Evolutionary conservation across 2,329 filamentous ascomycete species (phyloP), one percentile per base, ranked within the genome.

Genomic region (Triangularia setosa): DNA sequence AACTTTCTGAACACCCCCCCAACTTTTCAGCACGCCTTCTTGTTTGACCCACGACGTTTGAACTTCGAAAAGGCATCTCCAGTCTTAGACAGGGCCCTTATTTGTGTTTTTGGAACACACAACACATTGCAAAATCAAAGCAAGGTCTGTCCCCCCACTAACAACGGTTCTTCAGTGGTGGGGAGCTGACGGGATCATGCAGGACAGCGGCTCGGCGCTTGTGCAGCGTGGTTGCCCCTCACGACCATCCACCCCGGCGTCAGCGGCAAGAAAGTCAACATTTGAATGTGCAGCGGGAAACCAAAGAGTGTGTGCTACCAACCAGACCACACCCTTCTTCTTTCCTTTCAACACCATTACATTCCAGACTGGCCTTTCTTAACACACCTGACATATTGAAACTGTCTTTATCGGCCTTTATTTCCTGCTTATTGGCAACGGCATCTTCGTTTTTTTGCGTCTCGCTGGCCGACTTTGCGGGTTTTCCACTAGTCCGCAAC

Each of bases 241-340:
- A 53, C 63, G 60, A 64, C 63, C 23, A 55, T 24, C 21, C 52
- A 55, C 27, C 21, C 61, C 27, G 27, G 40, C 35, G 27, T 40
- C 25, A 52, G 58, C 58, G 14, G 4, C 28, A 25, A 53, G 23
- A 21, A 48, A 64, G 59, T 64, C 63, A 64, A 64, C 63, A 64
- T 48, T 25, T 35, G 56, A 33, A 33, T 33, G 40, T 21, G 40
- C 40, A 21, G 35, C 35, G 21, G 40, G 40, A 11, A 48, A 48
- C n/a, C 40, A 48, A 48, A n/a, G 21, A 40, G 11, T 7, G 14
- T 40, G 35, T 7, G 30, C 30, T 33, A 33, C 30, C 30, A 33
- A 33, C 30, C 30, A 33, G 11, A 33, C 30, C 30, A 33, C 30
- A 33, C 16, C 2, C 35, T 21, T 54, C 44, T 28, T 24, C 25